These are phyloP conservation scores for Colletotrichum coccodes DNA, from an alignment of 2,329 filamentous ascomycete species.

Conservation along the genomic window DNA sequence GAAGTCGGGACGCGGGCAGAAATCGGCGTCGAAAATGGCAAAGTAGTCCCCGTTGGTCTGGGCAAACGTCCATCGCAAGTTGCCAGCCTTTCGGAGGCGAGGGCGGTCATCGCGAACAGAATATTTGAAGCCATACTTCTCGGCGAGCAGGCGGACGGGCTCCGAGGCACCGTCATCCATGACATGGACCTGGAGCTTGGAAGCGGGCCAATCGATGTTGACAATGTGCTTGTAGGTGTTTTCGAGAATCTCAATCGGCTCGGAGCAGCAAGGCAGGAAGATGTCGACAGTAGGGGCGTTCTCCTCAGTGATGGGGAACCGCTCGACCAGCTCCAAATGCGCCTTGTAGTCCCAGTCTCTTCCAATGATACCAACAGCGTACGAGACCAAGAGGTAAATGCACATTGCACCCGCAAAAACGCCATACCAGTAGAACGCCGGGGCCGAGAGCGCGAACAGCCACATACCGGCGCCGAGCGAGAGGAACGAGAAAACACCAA, in stretches of 20 bases:
- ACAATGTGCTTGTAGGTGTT: constrained; percentile 48
- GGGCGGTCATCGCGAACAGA: constrained; percentile 52
- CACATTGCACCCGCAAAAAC: constrained; percentile 49
- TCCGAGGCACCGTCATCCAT: constrained; percentile 50
- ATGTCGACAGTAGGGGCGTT: constrained; percentile 51
- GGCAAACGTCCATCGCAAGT: constrained; percentile 52
- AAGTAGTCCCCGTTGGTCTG: constrained; percentile 52
- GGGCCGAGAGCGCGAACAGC: constrained; percentile 49
- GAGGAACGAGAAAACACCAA: constrained; percentile 51
- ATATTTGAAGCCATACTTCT: constrained; percentile 49
- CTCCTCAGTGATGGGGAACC: constrained; percentile 43
- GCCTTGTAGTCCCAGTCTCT: constrained; percentile 48
- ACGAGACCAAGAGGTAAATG: constrained; percentile 52
- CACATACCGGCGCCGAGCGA: constrained; percentile 53
- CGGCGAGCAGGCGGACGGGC: constrained; percentile 42
- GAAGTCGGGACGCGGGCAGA: constrained; percentile 53
- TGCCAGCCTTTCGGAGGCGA: constrained; percentile 53
- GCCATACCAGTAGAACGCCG: constrained; percentile 49
- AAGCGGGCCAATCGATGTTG: constrained; percentile 47
- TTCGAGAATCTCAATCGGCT: constrained; percentile 50
- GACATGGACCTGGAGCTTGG: constrained; percentile 49
- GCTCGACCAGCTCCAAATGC: constrained; percentile 43
- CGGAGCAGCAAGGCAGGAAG: constrained; percentile 52
- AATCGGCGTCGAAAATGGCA: constrained; percentile 54
- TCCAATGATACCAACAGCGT: constrained; percentile 50